Evolutionary conservation across 495 filamentous ascomycete species (phyloP), one percentile per base, ranked within the genome.

Genomic region (Penicillium robsamsonii): DNA sequence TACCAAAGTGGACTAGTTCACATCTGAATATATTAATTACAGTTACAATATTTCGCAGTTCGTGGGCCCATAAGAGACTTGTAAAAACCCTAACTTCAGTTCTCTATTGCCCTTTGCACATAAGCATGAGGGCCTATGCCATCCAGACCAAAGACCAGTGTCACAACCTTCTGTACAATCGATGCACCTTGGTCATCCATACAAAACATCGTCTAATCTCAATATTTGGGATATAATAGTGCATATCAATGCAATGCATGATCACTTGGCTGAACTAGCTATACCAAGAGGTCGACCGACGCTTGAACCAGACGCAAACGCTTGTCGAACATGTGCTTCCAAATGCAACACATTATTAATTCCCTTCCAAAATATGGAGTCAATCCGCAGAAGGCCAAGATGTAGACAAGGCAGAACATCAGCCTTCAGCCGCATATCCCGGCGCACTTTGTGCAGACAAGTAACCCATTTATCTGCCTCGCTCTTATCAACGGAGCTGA

Each of bases 1-100:
- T 22, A 70, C 72, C 35, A 81, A 79, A 59, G 62, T 70, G n/a
- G 74, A 79, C 49, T 78, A 62, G 46, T 38, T 41, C 20, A 40
- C 3, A 45, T 46, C n/a, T 27, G 43, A 29, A 46, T 35, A 37
- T 13, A 40, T 40, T 40, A 12, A 43, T 42, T n/a, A 4, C 8
- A 37, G 22, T 22, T 45, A 29, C 9, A 38, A n/a, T 30, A 15
- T 24, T 35, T 35, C 13, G 12, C 30, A 1, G 30, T 33, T 33
- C 8, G 17, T 17, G 5, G 35, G 0, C 31, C 11, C 12, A 3
- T 35, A 35, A 35, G 12, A 13, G 11, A 35, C 12, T 15, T 35
- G 12, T 13, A 15, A 35, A 15, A 35, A 13, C 11, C 12, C 31
- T 35, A 35, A 5, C 4, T 11, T 35, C 5, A 15, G 11, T 33